A percentile compares a stretch with the other conserved stretches of the same genome.
Evolutionary conservation across 441 rosid genomes (phyloP).

Genomic region (Manihot esculenta): DNA sequence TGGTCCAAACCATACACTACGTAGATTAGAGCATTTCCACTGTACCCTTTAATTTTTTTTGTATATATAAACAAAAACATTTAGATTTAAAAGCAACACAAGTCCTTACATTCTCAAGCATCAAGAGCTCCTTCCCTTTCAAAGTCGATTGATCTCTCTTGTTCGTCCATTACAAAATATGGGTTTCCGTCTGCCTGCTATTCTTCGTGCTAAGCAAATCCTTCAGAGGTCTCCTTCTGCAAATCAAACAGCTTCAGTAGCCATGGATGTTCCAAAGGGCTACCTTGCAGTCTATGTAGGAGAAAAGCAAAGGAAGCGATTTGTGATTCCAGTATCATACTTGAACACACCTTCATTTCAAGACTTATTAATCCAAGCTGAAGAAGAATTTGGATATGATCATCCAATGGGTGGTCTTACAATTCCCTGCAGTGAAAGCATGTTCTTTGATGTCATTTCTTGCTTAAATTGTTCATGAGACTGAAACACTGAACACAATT

Average conservation of each 20-base stretch:
- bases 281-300: not conserved
- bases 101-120: not conserved
- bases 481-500: not conserved
- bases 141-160: too few species aligned
- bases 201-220: too few species aligned
- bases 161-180: not conserved
- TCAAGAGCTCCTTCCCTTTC: not conserved
- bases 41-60: not conserved
- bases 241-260: too few species aligned
- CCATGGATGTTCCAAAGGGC: not conserved
- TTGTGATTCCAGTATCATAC: constrained; percentile 29
- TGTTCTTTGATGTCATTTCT: constrained; percentile 33
- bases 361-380: constrained; percentile 26
- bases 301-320: constrained; percentile 8
- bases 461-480: not conserved
- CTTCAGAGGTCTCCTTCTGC: too few species aligned
- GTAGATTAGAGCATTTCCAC: not conserved
- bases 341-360: constrained; percentile 30
- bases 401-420: constrained; percentile 56
- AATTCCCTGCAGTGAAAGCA: constrained; percentile 46
- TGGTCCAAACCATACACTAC: too few species aligned
- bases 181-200: not conserved
- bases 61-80: not conserved
- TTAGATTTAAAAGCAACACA: not conserved
- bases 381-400: constrained; percentile 48